Evolutionary conservation across 768 basidiomycete genomes (phyloP).

Genomic region (Lactarius trivialis): DNA sequence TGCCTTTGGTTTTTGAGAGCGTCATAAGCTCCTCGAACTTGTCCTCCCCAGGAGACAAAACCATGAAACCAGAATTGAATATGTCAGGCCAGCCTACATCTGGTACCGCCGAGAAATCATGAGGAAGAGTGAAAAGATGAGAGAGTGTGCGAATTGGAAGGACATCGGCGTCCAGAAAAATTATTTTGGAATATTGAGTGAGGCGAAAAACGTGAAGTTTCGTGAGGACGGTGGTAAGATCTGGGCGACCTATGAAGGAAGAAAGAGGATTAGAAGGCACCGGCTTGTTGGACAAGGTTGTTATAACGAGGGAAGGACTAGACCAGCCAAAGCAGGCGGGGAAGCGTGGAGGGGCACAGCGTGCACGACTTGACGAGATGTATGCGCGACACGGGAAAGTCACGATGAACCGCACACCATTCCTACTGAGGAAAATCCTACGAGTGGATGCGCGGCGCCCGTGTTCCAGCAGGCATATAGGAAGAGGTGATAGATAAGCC

Average conservation of each 20-base stretch:
- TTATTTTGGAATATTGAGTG: conserved; percentile 74
- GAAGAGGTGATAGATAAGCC: neutral
- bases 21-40: conserved; percentile 72
- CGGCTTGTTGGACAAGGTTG: neutral
- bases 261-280: neutral
- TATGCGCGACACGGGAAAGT: neutral
- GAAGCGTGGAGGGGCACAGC: neutral
- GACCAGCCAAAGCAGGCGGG: neutral
- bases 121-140: conserved; percentile 79
- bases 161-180: conserved; percentile 90
- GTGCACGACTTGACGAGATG: neutral
- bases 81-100: conserved; percentile 99
- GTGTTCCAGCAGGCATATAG: neutral
- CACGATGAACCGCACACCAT: neutral
- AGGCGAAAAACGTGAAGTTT: conserved; percentile 96
- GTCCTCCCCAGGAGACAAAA: conserved; percentile 71
- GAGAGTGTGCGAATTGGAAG: conserved; percentile 84
- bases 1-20: conserved; percentile 71
- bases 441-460: neutral
- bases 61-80: conserved; percentile 96
- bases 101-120: conserved; percentile 88
- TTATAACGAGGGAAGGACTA: neutral
- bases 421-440: neutral
- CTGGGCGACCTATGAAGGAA: conserved; percentile 80
- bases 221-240: conserved; percentile 89